Evolutionary conservation across 2,329 filamentous ascomycete genomes (phyloP), one percentile per base, ranked within the genome.

Genomic region (Hypoxylon sp.): DNA sequence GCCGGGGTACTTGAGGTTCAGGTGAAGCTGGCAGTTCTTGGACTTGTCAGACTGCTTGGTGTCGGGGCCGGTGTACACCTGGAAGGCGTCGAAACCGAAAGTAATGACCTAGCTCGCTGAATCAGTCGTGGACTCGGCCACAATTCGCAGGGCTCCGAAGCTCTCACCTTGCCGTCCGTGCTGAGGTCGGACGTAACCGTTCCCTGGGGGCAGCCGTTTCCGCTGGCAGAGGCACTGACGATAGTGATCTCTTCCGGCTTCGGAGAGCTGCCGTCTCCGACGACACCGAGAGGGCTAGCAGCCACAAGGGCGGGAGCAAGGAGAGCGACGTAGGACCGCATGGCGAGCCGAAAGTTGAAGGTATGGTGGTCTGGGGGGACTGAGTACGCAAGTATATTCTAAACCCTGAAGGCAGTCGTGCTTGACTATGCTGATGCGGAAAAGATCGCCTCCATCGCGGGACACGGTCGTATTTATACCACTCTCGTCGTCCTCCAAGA

Each of bases 11-110:
- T 77, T 74, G 57, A 80, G 74, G 67, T 73, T 77, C 55, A 79
- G 64, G 67, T 80, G 77, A 27, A 80, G 75, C 68, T 79, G 77
- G 71, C 78, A 80, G 74, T 79, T 79, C 75, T 80, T 80, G 67
- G 72, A 74, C 64, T 70, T 72, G 58, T 78, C 74, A 13, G 72
- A 57, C 2, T 67, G 60, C 49, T 55, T 55, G 42, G 72, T 74
- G 42, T 73, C 75, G n/a, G 77, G 77, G 2, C 78, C 78, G 55
- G 78, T 79, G 69, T 77, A 79, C 48, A 77, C 78, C 70, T 79
- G 78, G 73, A 79, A 80, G 45, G 65, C 60, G 61, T 79, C 78
- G 63, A 79, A 79, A 55, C 78, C 78, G 54, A 80, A 79, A 46
- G 78, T 80, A 67, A 80, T 73, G 64, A 79, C 70, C 76, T 78